Evolutionary conservation across 768 basidiomycete genomes (phyloP).

Genomic region (Pholiota microspora): DNA sequence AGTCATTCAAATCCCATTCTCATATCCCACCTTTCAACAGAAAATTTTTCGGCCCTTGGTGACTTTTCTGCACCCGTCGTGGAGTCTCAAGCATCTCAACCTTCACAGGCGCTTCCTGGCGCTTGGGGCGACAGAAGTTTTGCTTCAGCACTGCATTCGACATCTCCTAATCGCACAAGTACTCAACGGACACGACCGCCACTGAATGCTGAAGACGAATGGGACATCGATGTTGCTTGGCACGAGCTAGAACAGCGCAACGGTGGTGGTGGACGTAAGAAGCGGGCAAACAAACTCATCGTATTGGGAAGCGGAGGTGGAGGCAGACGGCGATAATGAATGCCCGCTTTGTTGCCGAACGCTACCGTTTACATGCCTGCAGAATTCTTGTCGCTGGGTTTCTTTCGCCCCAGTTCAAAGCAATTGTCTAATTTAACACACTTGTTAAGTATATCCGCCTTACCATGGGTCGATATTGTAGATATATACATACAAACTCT

Average conservation of each 20-base stretch:
- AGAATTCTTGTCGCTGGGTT: background rate
- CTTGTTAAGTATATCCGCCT: conserved; percentile 1
- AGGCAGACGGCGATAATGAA: conserved; percentile 47
- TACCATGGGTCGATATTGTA: conserved; percentile 5
- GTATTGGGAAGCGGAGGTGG: conserved; percentile 66
- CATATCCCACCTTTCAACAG: conserved; percentile 21
- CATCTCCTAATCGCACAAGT: conserved; percentile 26
- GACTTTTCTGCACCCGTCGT: background rate
- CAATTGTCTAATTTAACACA: background rate
- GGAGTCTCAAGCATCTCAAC: background rate
- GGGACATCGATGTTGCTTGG: conserved; percentile 79
- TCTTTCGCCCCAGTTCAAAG: background rate
- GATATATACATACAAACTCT: background rate
- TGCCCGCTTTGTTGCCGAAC: background rate
- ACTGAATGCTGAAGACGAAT: conserved; percentile 54
- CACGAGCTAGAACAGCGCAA: conserved; percentile 69
- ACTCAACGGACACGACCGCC: conserved; percentile 27
- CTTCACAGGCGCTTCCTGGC: conserved; percentile 31
- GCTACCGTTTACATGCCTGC: background rate
- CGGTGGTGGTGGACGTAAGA: conserved; percentile 48
- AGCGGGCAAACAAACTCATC: conserved; percentile 63
- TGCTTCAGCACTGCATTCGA: conserved; percentile 71
- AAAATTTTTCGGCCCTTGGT: conserved; percentile 21
- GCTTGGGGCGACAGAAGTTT: conserved; percentile 84
- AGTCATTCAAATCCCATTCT: conserved; percentile 15